A percentile compares a stretch with the other conserved stretches of the same genome.
These are phyloP conservation scores for Keithomyces neogunnii DNA, from an alignment of 2,329 filamentous ascomycete genomes.

Conservation along the genomic window DNA sequence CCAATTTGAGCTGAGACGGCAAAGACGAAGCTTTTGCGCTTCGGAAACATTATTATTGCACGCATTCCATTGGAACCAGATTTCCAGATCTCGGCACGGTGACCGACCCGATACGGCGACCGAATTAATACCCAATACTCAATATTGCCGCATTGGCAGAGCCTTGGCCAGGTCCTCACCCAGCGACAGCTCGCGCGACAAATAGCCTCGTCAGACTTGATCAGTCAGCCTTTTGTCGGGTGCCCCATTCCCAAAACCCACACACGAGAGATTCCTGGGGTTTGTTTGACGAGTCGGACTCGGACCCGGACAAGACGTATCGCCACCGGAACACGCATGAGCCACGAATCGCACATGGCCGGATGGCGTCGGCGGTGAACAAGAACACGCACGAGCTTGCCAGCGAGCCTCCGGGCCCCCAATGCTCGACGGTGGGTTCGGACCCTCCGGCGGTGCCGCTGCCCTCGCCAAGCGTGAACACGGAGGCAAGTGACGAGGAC, in stretches of 20 bases:
- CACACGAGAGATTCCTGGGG: neutral
- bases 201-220: too few relatives aligned
- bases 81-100: too few relatives aligned
- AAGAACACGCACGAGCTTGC: conserved; percentile 13
- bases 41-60: too few relatives aligned
- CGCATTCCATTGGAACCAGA: too few relatives aligned
- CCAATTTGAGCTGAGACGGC: too few relatives aligned
- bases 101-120: too few relatives aligned
- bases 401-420: neutral
- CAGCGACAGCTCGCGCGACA: too few relatives aligned
- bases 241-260: neutral
- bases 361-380: conserved; percentile 25
- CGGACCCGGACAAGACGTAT: neutral
- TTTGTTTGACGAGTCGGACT: neutral
- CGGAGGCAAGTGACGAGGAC: conserved; percentile 5
- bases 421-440: neutral
- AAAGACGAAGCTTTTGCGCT: too few relatives aligned
- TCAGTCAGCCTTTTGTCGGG: too few relatives aligned
- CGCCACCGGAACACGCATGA: conserved; percentile 7
- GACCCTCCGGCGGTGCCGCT: neutral
- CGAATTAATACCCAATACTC: too few relatives aligned
- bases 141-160: too few relatives aligned
- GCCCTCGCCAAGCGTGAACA: conserved; percentile 7
- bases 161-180: too few relatives aligned
- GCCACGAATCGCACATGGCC: conserved; percentile 16